Evolutionary conservation across 306 rosid species (phyloP).

Genomic region (Boehmeria nivea): DNA sequence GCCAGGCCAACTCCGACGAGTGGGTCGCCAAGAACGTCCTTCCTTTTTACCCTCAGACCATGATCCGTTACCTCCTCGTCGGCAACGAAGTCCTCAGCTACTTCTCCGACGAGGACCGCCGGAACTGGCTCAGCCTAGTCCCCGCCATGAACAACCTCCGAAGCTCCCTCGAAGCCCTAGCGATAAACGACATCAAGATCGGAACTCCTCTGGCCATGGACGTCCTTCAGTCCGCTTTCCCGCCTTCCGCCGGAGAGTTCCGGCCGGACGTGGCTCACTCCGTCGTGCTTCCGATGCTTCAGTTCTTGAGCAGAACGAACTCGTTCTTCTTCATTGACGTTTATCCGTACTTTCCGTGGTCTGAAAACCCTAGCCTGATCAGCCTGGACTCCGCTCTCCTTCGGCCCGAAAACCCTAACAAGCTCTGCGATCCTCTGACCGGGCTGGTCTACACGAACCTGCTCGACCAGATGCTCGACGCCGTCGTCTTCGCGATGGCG

Average conservation of each 20-base stretch:
- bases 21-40: slow-evolving; percentile 61
- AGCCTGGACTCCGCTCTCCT: slow-evolving; percentile 63
- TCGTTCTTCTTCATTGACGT: slow-evolving; percentile 72
- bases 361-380: slow-evolving; percentile 34
- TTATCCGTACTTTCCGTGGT: slow-evolving; percentile 78
- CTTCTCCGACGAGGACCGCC: slow-evolving; percentile 38
- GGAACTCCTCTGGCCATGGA: slow-evolving; percentile 87
- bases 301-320: slow-evolving; percentile 49
- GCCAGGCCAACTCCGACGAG: slow-evolving; percentile 57
- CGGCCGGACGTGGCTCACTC: slow-evolving; percentile 29
- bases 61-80: slow-evolving; percentile 56
- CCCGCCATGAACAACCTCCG: slow-evolving; percentile 61
- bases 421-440: slow-evolving; percentile 31
- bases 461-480: slow-evolving; percentile 84
- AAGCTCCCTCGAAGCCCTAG: slow-evolving; percentile 36
- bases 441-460: slow-evolving; percentile 62
- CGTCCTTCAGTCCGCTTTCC: slow-evolving; percentile 47
- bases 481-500: slow-evolving; percentile 62
- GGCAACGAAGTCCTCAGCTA: slow-evolving; percentile 73
- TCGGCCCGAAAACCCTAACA: slow-evolving; percentile 12
- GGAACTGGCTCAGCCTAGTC: slow-evolving; percentile 58
- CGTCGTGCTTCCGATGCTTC: slow-evolving; percentile 52
- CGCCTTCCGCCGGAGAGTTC: slow-evolving; percentile 56
- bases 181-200: slow-evolving; percentile 43
- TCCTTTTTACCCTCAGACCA: slow-evolving; percentile 50